phyloP scores from a whole-genome alignment of 1,284 basidiomycete genomes.

The Marasmius tenuissimus region DNA sequence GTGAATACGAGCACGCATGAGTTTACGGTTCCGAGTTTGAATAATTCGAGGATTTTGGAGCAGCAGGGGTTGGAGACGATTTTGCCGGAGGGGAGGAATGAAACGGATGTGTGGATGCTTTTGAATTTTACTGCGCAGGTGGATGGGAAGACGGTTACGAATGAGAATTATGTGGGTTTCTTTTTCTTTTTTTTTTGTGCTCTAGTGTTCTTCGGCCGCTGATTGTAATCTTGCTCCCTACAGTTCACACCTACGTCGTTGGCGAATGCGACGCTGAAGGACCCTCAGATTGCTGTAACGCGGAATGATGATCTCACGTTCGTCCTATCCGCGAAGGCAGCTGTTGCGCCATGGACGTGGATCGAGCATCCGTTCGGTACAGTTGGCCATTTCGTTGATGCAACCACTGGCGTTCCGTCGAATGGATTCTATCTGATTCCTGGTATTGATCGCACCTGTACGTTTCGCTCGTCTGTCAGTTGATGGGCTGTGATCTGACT shows the following conservation, averaged over 20 bases:
- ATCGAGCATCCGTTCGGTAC: constrained; percentile 56
- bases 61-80: constrained; percentile 41
- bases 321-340: constrained; percentile 50
- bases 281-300: constrained; percentile 45
- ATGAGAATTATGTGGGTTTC: constrained; percentile 51
- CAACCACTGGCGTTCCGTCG: constrained; percentile 34
- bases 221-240: neutral
- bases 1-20: constrained; percentile 36
- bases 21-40: constrained; percentile 48
- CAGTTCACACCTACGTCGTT: constrained; percentile 57
- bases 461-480: constrained; percentile 9
- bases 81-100: constrained; percentile 40
- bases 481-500: neutral
- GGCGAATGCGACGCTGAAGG: constrained; percentile 42
- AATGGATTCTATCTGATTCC: constrained; percentile 59
- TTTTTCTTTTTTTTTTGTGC: neutral
- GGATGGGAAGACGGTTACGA: constrained; percentile 42
- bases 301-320: constrained; percentile 40
- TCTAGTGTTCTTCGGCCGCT: neutral
- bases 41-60: constrained; percentile 47
- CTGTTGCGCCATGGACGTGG: constrained; percentile 60
- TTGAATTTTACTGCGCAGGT: constrained; percentile 50
- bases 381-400: constrained; percentile 53
- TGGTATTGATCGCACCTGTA: constrained; percentile 48
- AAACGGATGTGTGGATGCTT: constrained; percentile 49